Conservation (phyloP, 1,284 basidiomycete genomes). For the Abortiporus biennis region DNA sequence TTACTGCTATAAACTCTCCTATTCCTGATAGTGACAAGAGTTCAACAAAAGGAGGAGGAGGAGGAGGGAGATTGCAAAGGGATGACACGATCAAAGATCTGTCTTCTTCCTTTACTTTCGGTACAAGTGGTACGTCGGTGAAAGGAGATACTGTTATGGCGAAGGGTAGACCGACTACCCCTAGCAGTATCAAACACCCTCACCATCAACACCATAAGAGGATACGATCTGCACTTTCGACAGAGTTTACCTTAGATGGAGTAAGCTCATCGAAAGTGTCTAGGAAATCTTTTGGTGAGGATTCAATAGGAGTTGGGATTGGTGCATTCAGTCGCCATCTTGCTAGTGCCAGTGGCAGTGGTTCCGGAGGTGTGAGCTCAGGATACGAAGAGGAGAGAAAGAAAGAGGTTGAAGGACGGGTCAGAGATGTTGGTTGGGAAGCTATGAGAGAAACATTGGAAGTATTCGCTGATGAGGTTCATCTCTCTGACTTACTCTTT, state of each 20-base stretch:
- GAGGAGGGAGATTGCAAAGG: slow-evolving; percentile 6
- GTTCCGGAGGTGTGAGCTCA: too few species aligned
- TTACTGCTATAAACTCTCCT: slow-evolving; percentile 41
- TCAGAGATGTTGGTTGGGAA: slow-evolving; percentile 49
- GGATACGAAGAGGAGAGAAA: slow-evolving; percentile 32
- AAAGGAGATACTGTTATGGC: slow-evolving; percentile 10
- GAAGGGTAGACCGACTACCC: background rate
- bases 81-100: slow-evolving; percentile 18
- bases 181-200: background rate
- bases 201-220: slow-evolving; percentile 3
- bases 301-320: too few species aligned
- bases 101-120: slow-evolving; percentile 12
- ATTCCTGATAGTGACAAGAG: slow-evolving; percentile 22
- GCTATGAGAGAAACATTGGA: slow-evolving; percentile 53
- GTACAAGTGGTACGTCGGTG: too few species aligned
- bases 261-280: background rate
- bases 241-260: slow-evolving; percentile 2
- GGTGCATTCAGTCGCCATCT: too few species aligned
- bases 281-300: background rate
- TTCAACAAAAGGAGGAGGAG: background rate
- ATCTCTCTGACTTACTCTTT: slow-evolving; percentile 8
- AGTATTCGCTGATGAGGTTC: slow-evolving; percentile 55
- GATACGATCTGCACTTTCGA: slow-evolving; percentile 4
- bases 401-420: slow-evolving; percentile 41
- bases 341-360: too few species aligned